These are phyloP conservation scores for Phytophthora ohioensis DNA, from an alignment of 352 stramenopile species.

Conservation along the genomic window DNA sequence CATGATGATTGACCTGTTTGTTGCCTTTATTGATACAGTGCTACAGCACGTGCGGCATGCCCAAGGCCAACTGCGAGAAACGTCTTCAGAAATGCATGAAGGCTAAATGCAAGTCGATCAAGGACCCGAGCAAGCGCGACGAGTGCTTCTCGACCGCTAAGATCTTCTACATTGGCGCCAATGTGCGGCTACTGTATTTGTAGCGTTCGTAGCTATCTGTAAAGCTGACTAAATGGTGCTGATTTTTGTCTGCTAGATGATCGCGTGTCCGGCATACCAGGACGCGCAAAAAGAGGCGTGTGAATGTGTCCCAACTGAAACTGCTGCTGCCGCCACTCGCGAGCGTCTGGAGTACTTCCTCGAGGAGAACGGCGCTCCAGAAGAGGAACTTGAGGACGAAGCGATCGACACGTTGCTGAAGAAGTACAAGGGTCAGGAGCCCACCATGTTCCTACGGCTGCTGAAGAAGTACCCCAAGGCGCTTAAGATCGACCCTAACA, in stretches of 20 bases:
- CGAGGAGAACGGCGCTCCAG: slow-evolving; percentile 43
- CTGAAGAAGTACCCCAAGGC: slow-evolving; percentile 69
- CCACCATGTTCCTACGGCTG: slow-evolving; percentile 70
- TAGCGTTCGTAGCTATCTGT: not conserved
- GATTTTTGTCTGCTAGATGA: slow-evolving; percentile 45
- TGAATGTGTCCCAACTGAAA: slow-evolving; percentile 52
- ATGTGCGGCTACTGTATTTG: slow-evolving; percentile 30
- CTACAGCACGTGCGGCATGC: slow-evolving; percentile 84
- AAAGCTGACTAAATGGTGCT: not conserved
- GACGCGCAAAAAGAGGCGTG: slow-evolving; percentile 76
- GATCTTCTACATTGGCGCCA: slow-evolving; percentile 69
- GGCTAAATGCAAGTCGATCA: slow-evolving; percentile 48
- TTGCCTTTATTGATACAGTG: slow-evolving; percentile 47
- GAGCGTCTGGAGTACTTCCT: slow-evolving; percentile 74
- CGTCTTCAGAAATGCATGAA: slow-evolving; percentile 81
- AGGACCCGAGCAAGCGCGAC: slow-evolving; percentile 32
- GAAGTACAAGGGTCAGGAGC: slow-evolving; percentile 76
- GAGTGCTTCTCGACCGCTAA: slow-evolving; percentile 72
- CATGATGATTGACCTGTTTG: not conserved
- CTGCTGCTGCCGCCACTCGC: slow-evolving; percentile 39
- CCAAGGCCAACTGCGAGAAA: slow-evolving; percentile 76
- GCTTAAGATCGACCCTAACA: slow-evolving; percentile 53
- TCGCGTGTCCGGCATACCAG: slow-evolving; percentile 75
- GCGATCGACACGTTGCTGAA: slow-evolving; percentile 59
- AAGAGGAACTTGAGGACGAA: slow-evolving; percentile 44